Conservation (phyloP, 2,329 filamentous ascomycete species). For the Botrytis byssoidea region DNA sequence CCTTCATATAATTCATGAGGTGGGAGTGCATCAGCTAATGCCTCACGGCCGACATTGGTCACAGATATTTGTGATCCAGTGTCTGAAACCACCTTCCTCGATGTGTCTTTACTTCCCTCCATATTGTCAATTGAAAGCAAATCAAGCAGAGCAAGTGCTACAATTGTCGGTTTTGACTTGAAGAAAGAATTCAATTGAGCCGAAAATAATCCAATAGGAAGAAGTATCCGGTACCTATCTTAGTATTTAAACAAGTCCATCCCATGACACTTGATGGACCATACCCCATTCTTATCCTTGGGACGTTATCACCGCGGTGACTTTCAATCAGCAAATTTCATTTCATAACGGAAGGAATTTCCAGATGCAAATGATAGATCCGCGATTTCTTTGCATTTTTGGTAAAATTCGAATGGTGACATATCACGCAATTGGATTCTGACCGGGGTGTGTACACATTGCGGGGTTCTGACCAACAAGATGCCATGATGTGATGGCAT, state of each 20-base stretch:
- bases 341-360: not conserved
- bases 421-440: constrained; percentile 16
- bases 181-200: not conserved
- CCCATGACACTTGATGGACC: not conserved
- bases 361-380: not conserved
- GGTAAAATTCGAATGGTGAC: constrained; percentile 1
- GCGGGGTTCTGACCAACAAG: constrained; percentile 8
- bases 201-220: not conserved
- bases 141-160: not conserved
- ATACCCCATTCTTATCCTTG: not conserved
- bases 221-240: not conserved
- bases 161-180: not conserved
- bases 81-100: not conserved
- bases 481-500: not conserved
- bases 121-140: not conserved
- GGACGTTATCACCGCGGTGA: not conserved
- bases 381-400: not conserved
- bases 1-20: constrained; percentile 20
- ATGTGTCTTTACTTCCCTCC: not conserved
- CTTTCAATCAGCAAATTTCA: not conserved
- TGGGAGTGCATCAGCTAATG: constrained; percentile 6
- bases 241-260: not conserved
- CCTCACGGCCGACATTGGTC: not conserved
- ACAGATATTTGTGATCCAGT: not conserved
- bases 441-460: not conserved